Conservation (phyloP, 1,139 yeast species). For the Wickerhamiella infanticola region DNA sequence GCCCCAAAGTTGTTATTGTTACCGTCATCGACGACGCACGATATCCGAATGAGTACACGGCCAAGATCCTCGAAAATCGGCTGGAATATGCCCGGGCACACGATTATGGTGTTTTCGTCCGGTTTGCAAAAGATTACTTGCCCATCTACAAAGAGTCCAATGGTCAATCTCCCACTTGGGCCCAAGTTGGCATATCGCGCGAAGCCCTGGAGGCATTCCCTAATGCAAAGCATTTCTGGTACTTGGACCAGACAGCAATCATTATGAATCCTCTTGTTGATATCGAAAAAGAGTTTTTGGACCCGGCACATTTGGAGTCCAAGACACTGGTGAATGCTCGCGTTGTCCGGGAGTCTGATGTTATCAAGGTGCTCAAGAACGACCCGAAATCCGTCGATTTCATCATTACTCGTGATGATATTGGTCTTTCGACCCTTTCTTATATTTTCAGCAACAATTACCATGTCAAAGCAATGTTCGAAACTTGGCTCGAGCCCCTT, state of each 20-base stretch:
- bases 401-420: slow-evolving; percentile 12
- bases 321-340: slow-evolving; percentile 55
- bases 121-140: slow-evolving; percentile 71
- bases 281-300: slow-evolving; percentile 32
- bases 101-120: slow-evolving; percentile 60
- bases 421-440: slow-evolving; percentile 38
- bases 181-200: slow-evolving; percentile 43
- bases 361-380: slow-evolving; percentile 22
- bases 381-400: slow-evolving; percentile 10
- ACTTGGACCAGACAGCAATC: slow-evolving; percentile 60
- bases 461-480: slow-evolving; percentile 50
- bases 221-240: slow-evolving; percentile 74
- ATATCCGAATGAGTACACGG: slow-evolving; percentile 38
- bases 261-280: slow-evolving; percentile 54
- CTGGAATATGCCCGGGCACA: slow-evolving; percentile 70
- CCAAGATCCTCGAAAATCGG: slow-evolving; percentile 63
- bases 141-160: slow-evolving; percentile 14
- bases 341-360: slow-evolving; percentile 22
- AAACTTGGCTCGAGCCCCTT: slow-evolving; percentile 59
- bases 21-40: slow-evolving; percentile 64
- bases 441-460: slow-evolving; percentile 53
- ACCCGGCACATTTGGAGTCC: slow-evolving; percentile 41
- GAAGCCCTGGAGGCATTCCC: slow-evolving; percentile 91
- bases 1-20: slow-evolving; percentile 62
- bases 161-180: slow-evolving; percentile 30